Conservation (phyloP, 2,329 filamentous ascomycete species). For the Cytospora piceae region DNA sequence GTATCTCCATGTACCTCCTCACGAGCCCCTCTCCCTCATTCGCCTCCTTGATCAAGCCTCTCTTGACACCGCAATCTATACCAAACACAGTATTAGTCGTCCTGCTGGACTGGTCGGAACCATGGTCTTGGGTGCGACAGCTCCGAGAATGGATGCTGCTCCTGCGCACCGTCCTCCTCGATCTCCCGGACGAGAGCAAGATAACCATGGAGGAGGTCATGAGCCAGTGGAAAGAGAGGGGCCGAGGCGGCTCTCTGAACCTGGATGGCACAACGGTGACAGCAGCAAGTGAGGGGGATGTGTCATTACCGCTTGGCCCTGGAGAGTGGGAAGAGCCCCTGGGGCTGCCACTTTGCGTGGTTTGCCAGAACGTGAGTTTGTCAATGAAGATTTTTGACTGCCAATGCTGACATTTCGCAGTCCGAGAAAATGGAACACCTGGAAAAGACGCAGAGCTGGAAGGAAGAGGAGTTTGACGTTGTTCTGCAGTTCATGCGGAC, state of each 20-base stretch:
- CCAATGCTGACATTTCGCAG: constrained; percentile 46
- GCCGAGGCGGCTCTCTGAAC: constrained; percentile 65
- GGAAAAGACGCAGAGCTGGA: constrained; percentile 90
- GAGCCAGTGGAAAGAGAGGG: constrained; percentile 75
- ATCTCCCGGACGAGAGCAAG: constrained; percentile 75
- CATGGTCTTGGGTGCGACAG: constrained; percentile 89
- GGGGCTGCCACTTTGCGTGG: constrained; percentile 85
- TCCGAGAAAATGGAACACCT: constrained; percentile 88
- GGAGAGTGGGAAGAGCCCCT: constrained; percentile 93
- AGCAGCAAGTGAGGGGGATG: constrained; percentile 65
- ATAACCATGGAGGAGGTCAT: constrained; percentile 87
- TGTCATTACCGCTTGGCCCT: constrained; percentile 77
- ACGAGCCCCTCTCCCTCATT: constrained; percentile 85
- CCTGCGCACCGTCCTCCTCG: constrained; percentile 74
- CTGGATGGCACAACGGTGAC: constrained; percentile 64
- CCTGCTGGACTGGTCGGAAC: constrained; percentile 93
- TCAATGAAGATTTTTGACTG: too few species aligned
- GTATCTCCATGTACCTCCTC: constrained; percentile 86
- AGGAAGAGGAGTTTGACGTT: constrained; percentile 95
- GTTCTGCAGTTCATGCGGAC: constrained; percentile 92
- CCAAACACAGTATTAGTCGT: constrained; percentile 87
- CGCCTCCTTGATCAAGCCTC: constrained; percentile 78
- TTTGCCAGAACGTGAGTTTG: constrained; percentile 84
- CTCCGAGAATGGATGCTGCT: constrained; percentile 88
- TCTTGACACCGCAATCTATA: constrained; percentile 82